phyloP scores from a whole-genome alignment of 2,329 filamentous ascomycete species.

The Aciculosporium take region DNA sequence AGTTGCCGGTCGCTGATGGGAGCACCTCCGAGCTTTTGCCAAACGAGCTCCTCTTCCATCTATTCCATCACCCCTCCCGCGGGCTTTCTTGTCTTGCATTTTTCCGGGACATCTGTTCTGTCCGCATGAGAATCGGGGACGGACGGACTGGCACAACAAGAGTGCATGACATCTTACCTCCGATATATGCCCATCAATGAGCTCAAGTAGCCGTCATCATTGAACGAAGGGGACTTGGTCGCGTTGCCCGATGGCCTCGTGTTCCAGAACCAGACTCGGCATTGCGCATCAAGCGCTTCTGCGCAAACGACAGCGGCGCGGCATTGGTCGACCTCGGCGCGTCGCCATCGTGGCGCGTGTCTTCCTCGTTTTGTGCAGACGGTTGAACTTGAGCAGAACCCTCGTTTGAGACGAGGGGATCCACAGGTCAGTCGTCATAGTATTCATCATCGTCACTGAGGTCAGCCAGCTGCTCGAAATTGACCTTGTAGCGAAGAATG shows the following conservation, averaged over 20 bases:
- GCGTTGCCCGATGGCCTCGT: constrained; percentile 36
- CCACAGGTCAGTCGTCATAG: constrained; percentile 84
- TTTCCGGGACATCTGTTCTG: constrained; percentile 2
- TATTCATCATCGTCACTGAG: constrained; percentile 90
- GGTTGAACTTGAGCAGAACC: constrained; percentile 53
- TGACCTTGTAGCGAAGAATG: constrained; percentile 97
- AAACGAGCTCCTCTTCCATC: background rate
- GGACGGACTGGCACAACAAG: background rate
- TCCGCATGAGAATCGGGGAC: constrained; percentile 3
- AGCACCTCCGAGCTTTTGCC: background rate
- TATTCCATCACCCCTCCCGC: constrained; percentile 2
- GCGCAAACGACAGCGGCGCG: constrained; percentile 28
- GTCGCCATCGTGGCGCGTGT: constrained; percentile 25
- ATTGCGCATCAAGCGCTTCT: constrained; percentile 33
- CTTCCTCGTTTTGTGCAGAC: constrained; percentile 29
- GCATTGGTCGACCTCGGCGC: constrained; percentile 30
- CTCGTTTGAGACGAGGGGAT: constrained; percentile 79
- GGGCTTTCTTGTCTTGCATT: constrained; percentile 5
- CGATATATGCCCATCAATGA: constrained; percentile 17
- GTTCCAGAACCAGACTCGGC: constrained; percentile 30
- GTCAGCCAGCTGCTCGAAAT: constrained; percentile 97
- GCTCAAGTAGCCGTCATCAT: constrained; percentile 50
- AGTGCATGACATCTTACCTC: constrained; percentile 13
- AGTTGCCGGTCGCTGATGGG: background rate
- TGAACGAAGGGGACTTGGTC: constrained; percentile 54